phyloP scores from a whole-genome alignment of 164 flowering plant species.

The Vitis cinerea region DNA sequence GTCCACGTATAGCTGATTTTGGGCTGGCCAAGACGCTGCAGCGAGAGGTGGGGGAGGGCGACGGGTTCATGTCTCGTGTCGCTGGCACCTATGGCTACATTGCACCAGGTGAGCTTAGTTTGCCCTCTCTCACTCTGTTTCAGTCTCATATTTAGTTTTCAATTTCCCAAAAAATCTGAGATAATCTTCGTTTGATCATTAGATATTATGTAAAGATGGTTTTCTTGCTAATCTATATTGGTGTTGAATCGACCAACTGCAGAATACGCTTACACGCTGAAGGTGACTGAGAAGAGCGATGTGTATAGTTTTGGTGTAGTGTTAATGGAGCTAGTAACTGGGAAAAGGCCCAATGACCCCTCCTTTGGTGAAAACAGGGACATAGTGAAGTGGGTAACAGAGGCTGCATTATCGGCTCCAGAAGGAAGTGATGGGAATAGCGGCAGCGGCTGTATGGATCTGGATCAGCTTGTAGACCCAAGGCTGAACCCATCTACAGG shows the following conservation, averaged over 20 bases:
- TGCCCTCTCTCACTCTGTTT: too few species aligned
- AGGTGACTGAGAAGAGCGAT: slow-evolving; percentile 61
- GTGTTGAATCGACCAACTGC: slow-evolving; percentile 13
- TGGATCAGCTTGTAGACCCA: slow-evolving; percentile 45
- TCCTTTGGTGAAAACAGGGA: slow-evolving; percentile 50
- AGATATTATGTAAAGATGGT: not conserved
- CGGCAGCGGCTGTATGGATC: not conserved
- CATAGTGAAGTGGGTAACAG: slow-evolving; percentile 68
- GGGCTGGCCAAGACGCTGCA: slow-evolving; percentile 66
- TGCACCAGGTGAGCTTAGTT: slow-evolving; percentile 62
- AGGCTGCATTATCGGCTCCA: slow-evolving; percentile 24
- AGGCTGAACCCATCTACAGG: slow-evolving; percentile 30
- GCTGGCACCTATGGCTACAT: slow-evolving; percentile 88
- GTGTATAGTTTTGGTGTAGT: slow-evolving; percentile 67
- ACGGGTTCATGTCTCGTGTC: slow-evolving; percentile 41
- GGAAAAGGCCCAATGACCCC: slow-evolving; percentile 56
- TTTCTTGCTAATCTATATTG: not conserved
- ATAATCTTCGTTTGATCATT: too few species aligned
- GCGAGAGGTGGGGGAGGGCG: slow-evolving; percentile 15
- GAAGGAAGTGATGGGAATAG: slow-evolving; percentile 1
- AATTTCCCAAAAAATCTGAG: too few species aligned
- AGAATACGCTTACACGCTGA: slow-evolving; percentile 66
- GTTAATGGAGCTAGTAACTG: slow-evolving; percentile 53
- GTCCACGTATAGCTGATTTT: slow-evolving; percentile 70
- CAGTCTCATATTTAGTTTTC: too few species aligned